Evolutionary conservation across 176 grass and related monocot genomes (phyloP).

Genomic region (Guadua angustifolia): DNA sequence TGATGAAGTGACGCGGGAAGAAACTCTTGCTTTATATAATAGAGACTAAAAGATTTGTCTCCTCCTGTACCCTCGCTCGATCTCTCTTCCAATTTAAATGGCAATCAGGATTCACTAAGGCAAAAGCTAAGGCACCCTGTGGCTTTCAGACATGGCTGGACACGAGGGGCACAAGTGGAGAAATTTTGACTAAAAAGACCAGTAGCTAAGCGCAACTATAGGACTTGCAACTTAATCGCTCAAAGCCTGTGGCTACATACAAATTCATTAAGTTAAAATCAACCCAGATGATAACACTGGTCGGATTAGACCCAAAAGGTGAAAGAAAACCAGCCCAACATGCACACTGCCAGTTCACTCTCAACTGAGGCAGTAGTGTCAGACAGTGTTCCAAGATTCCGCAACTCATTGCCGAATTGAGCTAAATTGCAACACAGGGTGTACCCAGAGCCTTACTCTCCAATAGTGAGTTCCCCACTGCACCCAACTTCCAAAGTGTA

Average conservation of each 20-base stretch:
- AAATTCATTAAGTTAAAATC: neutral
- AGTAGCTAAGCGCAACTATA: neutral
- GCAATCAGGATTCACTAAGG: neutral
- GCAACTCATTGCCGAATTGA: neutral
- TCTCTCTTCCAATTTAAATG: neutral
- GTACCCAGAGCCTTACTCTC: neutral
- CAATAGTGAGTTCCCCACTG: neutral
- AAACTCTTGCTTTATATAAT: no score
- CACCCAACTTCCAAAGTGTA: neutral
- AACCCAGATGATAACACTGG: neutral
- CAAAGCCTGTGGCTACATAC: neutral
- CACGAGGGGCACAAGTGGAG: neutral
- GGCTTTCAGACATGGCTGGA: neutral
- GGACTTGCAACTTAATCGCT: neutral
- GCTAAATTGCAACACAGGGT: constrained; percentile 19
- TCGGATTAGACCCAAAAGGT: neutral
- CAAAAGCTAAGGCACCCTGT: neutral
- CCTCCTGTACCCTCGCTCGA: neutral
- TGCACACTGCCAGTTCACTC: neutral
- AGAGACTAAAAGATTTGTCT: neutral
- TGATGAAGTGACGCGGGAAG: no score
- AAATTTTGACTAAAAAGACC: neutral
- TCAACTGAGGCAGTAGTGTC: neutral
- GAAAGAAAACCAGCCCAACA: neutral
- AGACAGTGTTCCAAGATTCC: neutral